Percentiles rank a stretch among this genome's conserved stretches.
These are phyloP conservation scores for Suillus subalutaceus DNA, from an alignment of 768 basidiomycete species.

Conservation along the genomic window DNA sequence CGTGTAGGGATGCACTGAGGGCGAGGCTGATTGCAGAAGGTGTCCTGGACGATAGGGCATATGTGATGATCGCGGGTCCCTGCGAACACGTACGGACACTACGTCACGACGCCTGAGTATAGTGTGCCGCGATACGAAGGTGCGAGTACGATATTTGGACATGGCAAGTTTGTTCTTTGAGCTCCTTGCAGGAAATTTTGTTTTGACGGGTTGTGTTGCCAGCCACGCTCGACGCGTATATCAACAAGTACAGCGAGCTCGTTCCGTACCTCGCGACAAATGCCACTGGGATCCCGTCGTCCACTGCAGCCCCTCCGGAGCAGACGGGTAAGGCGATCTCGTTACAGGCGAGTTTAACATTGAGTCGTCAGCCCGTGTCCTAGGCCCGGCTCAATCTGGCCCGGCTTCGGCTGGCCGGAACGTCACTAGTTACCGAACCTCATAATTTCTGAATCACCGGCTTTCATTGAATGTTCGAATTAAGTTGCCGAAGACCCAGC, in stretches of 20 bases:
- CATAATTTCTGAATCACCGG: no score
- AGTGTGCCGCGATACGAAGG: slow-evolving; percentile 79
- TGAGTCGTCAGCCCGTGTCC: no score
- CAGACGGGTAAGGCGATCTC: slow-evolving; percentile 70
- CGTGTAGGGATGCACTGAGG: slow-evolving; percentile 64
- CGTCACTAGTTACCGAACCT: no score
- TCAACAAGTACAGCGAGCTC: slow-evolving; percentile 71
- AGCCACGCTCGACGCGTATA: slow-evolving; percentile 79
- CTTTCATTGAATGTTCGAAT: no score
- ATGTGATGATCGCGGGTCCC: slow-evolving; percentile 82
- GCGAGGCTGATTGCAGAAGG: slow-evolving; percentile 63
- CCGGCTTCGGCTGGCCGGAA: no score
- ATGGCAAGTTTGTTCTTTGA: slow-evolving; percentile 47
- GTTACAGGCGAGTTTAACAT: slow-evolving; percentile 51
- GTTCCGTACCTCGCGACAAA: slow-evolving; percentile 62
- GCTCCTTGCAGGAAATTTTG: neutral
- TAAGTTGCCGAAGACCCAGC: no score
- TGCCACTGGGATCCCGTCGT: slow-evolving; percentile 48
- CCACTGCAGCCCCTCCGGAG: slow-evolving; percentile 66
- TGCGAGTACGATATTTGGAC: slow-evolving; percentile 78
- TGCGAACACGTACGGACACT: slow-evolving; percentile 81
- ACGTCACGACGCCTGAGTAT: slow-evolving; percentile 73
- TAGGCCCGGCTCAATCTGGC: no score
- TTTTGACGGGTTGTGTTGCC: slow-evolving; percentile 3
- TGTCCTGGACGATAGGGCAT: slow-evolving; percentile 66